Conservation (phyloP, 2,329 filamentous ascomycete genomes). For the Nemania sp. region DNA sequence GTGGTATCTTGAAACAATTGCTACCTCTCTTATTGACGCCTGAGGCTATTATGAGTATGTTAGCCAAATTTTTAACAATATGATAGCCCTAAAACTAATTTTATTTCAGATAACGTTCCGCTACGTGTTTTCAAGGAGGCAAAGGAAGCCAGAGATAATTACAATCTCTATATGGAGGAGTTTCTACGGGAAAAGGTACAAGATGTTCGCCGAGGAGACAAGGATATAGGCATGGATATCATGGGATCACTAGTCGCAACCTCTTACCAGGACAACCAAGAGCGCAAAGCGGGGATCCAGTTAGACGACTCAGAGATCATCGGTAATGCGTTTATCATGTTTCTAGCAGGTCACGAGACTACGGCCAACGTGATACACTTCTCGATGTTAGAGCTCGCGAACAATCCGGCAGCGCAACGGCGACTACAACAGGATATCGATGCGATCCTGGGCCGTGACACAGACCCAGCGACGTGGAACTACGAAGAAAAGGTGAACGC, state of each 20-base stretch:
- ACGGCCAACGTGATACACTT: slow-evolving; percentile 82
- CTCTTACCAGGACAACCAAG: slow-evolving; percentile 52
- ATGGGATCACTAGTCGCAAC: slow-evolving; percentile 64
- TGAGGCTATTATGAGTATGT: slow-evolving; percentile 64
- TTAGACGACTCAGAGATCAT: slow-evolving; percentile 74
- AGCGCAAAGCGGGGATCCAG: slow-evolving; percentile 49
- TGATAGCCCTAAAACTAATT: slow-evolving; percentile 27
- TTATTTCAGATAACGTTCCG: slow-evolving; percentile 55
- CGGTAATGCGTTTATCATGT: slow-evolving; percentile 77
- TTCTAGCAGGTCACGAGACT: slow-evolving; percentile 84
- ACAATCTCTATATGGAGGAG: slow-evolving; percentile 76
- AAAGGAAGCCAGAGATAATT: slow-evolving; percentile 69
- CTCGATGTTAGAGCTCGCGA: slow-evolving; percentile 74
- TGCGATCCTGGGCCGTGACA: slow-evolving; percentile 66
- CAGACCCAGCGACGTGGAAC: slow-evolving; percentile 72
- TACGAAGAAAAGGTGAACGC: slow-evolving; percentile 75
- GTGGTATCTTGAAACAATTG: slow-evolving; percentile 71
- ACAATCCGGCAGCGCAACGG: slow-evolving; percentile 72
- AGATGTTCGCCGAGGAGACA: slow-evolving; percentile 53
- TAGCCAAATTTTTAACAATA: neutral
- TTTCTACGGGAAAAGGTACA: slow-evolving; percentile 71
- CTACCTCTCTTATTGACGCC: slow-evolving; percentile 72
- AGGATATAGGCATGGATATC: slow-evolving; percentile 64
- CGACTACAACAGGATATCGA: slow-evolving; percentile 77
- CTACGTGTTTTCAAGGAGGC: slow-evolving; percentile 64